Conservation (phyloP, 257 asterid species). For the Dorcoceras hygrometricum region DNA sequence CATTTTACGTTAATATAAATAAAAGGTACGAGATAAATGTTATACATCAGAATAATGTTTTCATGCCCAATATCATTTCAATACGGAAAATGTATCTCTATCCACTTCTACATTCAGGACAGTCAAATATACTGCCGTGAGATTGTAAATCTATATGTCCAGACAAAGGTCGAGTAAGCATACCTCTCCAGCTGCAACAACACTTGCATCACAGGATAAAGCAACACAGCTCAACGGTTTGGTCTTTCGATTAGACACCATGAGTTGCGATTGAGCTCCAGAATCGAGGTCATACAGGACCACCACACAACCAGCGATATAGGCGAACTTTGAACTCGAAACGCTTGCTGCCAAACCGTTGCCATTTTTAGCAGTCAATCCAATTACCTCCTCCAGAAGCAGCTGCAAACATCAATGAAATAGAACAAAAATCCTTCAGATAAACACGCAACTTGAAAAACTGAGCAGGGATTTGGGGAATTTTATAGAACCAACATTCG, state of each 20-base stretch:
- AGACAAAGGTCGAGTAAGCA: slow-evolving; percentile 7
- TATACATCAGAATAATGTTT: no score
- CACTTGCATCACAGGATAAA: slow-evolving; percentile 40
- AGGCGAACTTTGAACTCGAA: slow-evolving; percentile 57
- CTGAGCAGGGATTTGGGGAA: not conserved
- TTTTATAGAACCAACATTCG: slow-evolving; percentile 30
- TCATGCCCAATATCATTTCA: no score
- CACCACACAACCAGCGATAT: slow-evolving; percentile 71
- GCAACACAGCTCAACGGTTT: slow-evolving; percentile 64
- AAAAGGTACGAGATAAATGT: no score
- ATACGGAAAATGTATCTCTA: not conserved
- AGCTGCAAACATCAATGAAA: slow-evolving; percentile 32
- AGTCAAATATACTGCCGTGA: not conserved
- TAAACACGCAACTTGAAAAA: not conserved
- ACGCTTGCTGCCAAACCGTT: slow-evolving; percentile 57
- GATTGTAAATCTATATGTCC: not conserved
- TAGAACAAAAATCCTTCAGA: slow-evolving; percentile 3
- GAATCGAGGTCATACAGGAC: slow-evolving; percentile 54
- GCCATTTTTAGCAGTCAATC: slow-evolving; percentile 51
- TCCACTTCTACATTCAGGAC: not conserved
- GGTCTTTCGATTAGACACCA: slow-evolving; percentile 48
- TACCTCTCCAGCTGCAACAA: slow-evolving; percentile 77
- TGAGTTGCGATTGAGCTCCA: slow-evolving; percentile 51
- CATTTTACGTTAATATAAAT: no score
- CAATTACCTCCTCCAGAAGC: slow-evolving; percentile 59